phyloP scores from a whole-genome alignment of 495 filamentous ascomycete species.

The Tuber brumale region DNA sequence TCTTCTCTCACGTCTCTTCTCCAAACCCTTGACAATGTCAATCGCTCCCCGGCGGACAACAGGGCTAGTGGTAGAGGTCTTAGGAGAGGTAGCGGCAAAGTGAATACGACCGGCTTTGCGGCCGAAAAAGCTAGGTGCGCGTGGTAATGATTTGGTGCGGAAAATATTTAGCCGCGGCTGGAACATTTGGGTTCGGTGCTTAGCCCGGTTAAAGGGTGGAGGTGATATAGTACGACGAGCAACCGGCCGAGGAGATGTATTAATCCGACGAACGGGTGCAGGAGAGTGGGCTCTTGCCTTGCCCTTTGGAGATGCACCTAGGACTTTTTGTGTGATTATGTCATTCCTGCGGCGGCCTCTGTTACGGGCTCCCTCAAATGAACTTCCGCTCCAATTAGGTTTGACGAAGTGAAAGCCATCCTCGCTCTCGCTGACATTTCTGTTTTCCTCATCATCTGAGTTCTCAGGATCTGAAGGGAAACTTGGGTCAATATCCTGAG shows the following conservation, averaged over 20 bases:
- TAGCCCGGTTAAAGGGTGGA: constrained; percentile 25
- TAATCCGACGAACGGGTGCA: constrained; percentile 46
- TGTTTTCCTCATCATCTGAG: constrained; percentile 56
- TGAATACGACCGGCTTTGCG: constrained; percentile 37
- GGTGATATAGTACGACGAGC: constrained; percentile 41
- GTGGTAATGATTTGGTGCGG: constrained; percentile 72
- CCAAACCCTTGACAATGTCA: constrained; percentile 93
- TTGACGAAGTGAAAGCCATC: constrained; percentile 55
- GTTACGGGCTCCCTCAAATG: constrained; percentile 38
- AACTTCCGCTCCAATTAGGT: constrained; percentile 46
- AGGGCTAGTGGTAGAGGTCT: constrained; percentile 25
- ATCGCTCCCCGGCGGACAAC: constrained; percentile 63
- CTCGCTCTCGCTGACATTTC: constrained; percentile 53
- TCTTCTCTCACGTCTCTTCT: constrained; percentile 84
- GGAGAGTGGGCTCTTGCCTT: constrained; percentile 63
- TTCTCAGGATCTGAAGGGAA: constrained; percentile 92
- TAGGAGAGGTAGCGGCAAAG: constrained; percentile 28
- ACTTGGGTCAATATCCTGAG: constrained; percentile 95
- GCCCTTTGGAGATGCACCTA: constrained; percentile 53
- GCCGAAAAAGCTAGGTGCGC: constrained; percentile 62
- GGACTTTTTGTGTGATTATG: constrained; percentile 17
- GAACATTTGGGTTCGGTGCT: constrained; percentile 35
- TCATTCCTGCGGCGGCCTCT: constrained; percentile 44
- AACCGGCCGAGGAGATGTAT: constrained; percentile 52
- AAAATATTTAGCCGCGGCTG: constrained; percentile 35